Evolutionary conservation across 2,329 filamentous ascomycete genomes (phyloP).

Genomic region (Didymella pinodella): DNA sequence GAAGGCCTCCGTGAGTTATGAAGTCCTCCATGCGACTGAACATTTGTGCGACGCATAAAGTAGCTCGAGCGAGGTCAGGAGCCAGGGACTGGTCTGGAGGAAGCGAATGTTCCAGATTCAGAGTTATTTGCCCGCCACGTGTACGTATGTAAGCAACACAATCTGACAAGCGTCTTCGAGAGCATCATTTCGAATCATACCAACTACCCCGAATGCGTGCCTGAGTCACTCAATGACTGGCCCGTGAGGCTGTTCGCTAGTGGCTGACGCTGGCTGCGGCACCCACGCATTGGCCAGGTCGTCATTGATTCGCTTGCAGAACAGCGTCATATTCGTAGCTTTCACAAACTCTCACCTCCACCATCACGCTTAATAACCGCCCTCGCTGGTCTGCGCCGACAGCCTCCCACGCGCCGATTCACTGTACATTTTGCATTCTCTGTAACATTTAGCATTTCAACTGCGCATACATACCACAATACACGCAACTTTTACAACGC

Average conservation of each 20-base stretch:
- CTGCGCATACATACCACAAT: constrained; percentile 5
- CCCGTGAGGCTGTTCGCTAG: constrained; percentile 16
- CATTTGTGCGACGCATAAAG: constrained; percentile 1
- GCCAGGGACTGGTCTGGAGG: not conserved
- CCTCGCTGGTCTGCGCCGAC: constrained; percentile 25
- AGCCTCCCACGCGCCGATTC: not conserved
- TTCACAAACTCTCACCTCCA: constrained; percentile 28
- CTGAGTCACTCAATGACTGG: constrained; percentile 40
- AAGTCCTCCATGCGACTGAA: not conserved
- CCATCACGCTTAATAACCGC: constrained; percentile 28
- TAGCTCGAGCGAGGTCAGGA: constrained; percentile 2
- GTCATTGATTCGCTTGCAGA: constrained; percentile 41
- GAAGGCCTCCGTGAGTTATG: constrained; percentile 56
- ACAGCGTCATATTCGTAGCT: constrained; percentile 35
- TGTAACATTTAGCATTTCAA: constrained; percentile 5
- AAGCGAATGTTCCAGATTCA: constrained; percentile 3
- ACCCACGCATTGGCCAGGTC: constrained; percentile 21
- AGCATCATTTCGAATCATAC: constrained; percentile 41
- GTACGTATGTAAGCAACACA: constrained; percentile 1
- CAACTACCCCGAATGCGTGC: constrained; percentile 17
- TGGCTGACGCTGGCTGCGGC: constrained; percentile 23
- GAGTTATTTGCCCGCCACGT: not conserved
- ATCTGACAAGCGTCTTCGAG: not conserved
- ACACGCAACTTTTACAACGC: constrained; percentile 3
- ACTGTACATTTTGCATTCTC: constrained; percentile 7